Base-by-base conservation (phyloP, 1,284 basidiomycete genomes). In the Austropuccinia psidii region DNA sequence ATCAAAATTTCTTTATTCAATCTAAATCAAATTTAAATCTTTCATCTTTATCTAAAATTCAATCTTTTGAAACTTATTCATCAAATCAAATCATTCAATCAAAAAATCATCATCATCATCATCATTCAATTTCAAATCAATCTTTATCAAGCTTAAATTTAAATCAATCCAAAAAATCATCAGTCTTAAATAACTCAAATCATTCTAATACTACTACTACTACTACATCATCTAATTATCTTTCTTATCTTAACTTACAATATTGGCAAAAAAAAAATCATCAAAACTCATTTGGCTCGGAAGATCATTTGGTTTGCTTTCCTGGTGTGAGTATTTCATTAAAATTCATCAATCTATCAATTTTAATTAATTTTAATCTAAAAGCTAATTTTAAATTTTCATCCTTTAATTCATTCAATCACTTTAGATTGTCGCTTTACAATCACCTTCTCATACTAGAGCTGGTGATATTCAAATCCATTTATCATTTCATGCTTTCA, bases 261-360 rank as follows among this genome's bases (percentile, higher is more conserved):
- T 60, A 60, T 57, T 57, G 68, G 45, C 55, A 70, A 33, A 70
- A 49, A 19, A 54, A 47, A 33, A 61, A 60, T 19, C 47, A n/a
- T n/a, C n/a, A 52, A 21, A 39, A 58, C 43, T 60, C 55, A 8
- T n/a, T 19, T 57, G 49, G 52, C 47, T 29, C 41, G 11, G 57
- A 70, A 60, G 68, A 70, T 43, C 68, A 70, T 57, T 49, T 70
- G 1, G 68, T 70, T 41, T 60, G 57, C 41, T 70, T 70, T 45
- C 68, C 68, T 37, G 68, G 68, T 24, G 66, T 69, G 45, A 69
- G 66, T 49, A 49, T 9, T 52, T 39, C 41, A 15, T 64, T 21
- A 17, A 47, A 43, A 21, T 60, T 64, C 41, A 45, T 21, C 17
- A 13, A 24, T 9, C 35, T 21, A 13, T 13, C 61, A 2, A 64